Conservation (phyloP, 768 basidiomycete genomes). For the Clathrus columnatus region DNA sequence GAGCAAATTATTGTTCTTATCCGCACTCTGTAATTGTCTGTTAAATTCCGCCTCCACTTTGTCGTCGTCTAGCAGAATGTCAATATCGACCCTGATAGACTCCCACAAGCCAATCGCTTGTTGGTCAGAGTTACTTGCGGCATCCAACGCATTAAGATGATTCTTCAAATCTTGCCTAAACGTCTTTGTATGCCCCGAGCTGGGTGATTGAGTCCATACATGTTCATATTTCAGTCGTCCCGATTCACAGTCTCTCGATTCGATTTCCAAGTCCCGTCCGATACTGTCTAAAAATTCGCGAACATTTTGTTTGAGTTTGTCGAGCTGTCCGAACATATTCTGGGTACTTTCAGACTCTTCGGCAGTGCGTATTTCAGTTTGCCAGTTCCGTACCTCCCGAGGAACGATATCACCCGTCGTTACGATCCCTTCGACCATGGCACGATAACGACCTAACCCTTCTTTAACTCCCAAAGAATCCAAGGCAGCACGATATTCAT, state of each 20-base stretch:
- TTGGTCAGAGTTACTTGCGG: constrained; percentile 69
- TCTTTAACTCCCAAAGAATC: constrained; percentile 77
- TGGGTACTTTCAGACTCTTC: constrained; percentile 66
- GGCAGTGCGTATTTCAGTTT: constrained; percentile 60
- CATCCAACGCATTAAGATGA: constrained; percentile 60
- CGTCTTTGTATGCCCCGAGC: constrained; percentile 59
- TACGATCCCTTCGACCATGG: constrained; percentile 55
- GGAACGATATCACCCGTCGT: constrained; percentile 46
- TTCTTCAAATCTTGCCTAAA: constrained; percentile 73
- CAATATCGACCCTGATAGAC: constrained; percentile 54
- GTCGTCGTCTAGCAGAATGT: constrained; percentile 44
- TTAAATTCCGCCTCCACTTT: constrained; percentile 55
- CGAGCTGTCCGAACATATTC: constrained; percentile 49
- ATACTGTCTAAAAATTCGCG: constrained; percentile 52
- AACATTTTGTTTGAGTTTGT: constrained; percentile 48
- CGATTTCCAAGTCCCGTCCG: constrained; percentile 63
- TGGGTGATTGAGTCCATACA: constrained; percentile 79
- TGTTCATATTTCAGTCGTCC: constrained; percentile 84
- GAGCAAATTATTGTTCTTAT: constrained; percentile 38
- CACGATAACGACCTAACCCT: constrained; percentile 56
- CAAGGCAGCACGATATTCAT: constrained; percentile 65
- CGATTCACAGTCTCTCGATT: constrained; percentile 81
- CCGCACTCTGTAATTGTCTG: constrained; percentile 34
- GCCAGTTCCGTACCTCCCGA: constrained; percentile 61
- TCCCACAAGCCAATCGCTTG: constrained; percentile 73